Conservation (phyloP, 345 rosid genomes). For the Luvunga scandens region DNA sequence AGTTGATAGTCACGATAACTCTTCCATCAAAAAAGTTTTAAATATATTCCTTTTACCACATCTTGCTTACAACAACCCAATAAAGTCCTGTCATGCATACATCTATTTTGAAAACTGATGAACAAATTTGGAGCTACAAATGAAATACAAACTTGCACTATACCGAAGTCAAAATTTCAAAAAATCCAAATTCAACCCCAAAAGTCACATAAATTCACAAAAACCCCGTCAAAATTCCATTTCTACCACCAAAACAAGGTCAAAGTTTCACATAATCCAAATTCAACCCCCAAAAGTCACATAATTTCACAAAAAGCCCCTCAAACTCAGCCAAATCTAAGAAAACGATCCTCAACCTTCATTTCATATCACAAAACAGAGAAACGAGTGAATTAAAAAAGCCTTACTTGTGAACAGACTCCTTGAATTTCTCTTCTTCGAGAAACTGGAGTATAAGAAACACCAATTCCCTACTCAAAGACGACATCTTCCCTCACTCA, state of each 20-base stretch:
- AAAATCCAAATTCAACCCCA: too few relatives aligned
- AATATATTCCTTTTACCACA: neutral
- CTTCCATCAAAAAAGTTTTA: neutral
- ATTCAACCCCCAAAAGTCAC: neutral
- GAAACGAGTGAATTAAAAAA: neutral
- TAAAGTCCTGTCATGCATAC: neutral
- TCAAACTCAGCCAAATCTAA: neutral
- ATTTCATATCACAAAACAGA: neutral
- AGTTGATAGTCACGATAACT: neutral
- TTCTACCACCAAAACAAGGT: too few relatives aligned
- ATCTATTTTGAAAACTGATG: neutral
- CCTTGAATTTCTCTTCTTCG: slow-evolving; percentile 86
- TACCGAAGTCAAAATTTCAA: too few relatives aligned
- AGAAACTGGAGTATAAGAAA: slow-evolving; percentile 92
- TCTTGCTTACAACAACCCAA: neutral
- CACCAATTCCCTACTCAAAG: slow-evolving; percentile 87
- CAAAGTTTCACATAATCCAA: neutral
- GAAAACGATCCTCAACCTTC: neutral
- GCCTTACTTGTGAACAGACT: slow-evolving; percentile 77
- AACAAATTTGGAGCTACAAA: neutral
- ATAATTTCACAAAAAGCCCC: neutral
- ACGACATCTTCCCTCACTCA: slow-evolving; percentile 42
- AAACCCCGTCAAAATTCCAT: too few relatives aligned
- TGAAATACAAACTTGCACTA: too few relatives aligned
- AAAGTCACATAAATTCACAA: too few relatives aligned